A percentile compares a stretch with the other conserved stretches of the same genome.
These are phyloP conservation scores for Lentinus polychrous DNA, from an alignment of 1,284 basidiomycete species.

Conservation along the genomic window DNA sequence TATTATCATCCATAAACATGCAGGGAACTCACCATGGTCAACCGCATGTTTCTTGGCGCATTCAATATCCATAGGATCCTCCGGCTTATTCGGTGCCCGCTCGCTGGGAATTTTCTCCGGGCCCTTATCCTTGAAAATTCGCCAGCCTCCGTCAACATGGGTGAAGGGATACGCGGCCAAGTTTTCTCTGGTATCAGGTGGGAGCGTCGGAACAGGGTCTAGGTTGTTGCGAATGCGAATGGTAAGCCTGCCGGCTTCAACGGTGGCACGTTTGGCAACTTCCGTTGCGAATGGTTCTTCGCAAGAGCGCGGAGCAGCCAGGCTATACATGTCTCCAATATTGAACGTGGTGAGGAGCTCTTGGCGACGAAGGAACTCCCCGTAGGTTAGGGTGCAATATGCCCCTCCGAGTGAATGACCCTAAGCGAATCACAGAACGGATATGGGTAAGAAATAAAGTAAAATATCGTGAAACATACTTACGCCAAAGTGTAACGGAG, in stretches of 20 bases:
- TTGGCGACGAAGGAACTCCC: conserved; percentile 8
- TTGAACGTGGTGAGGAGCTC: conserved; percentile 1
- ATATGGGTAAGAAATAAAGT: neutral
- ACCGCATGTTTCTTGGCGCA: too few relatives aligned
- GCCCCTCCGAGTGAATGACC: conserved; percentile 11
- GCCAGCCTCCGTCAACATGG: conserved; percentile 8
- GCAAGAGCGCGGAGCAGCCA: conserved; percentile 8
- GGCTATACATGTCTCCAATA: conserved; percentile 8
- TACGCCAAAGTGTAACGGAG: neutral
- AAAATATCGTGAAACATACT: too few relatives aligned
- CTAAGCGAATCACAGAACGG: neutral
- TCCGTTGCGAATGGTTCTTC: conserved; percentile 5
- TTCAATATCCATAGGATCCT: too few relatives aligned
- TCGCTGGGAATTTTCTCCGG: conserved; percentile 5
- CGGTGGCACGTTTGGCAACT: neutral
- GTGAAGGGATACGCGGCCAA: conserved; percentile 2
- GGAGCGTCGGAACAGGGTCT: neutral
- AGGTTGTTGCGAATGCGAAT: too few relatives aligned
- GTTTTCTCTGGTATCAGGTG: neutral
- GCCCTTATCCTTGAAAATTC: neutral
- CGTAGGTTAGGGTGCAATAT: conserved; percentile 8
- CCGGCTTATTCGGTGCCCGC: neutral
- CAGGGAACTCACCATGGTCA: too few relatives aligned
- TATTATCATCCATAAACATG: too few relatives aligned
- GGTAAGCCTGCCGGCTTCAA: conserved; percentile 2